Evolutionary conservation across 148 eudicot species (phyloP).

Genomic region (Arctostaphylos glauca): DNA sequence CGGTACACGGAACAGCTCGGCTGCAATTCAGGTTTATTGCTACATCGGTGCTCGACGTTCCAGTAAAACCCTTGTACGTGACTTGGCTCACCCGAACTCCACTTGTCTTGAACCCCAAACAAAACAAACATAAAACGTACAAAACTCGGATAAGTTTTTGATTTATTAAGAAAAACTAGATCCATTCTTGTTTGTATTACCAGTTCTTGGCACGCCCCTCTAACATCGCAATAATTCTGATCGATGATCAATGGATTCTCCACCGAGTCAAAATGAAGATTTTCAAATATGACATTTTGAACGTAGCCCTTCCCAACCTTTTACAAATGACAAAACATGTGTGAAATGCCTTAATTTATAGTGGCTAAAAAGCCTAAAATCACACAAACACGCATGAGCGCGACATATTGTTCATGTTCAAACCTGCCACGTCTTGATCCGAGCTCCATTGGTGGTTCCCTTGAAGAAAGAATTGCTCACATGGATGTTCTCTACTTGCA

Average conservation of each 20-base stretch:
- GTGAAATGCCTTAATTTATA: neutral
- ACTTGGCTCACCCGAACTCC: conserved; percentile 59
- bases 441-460: conserved; percentile 69
- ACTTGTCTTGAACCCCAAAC: conserved; percentile 14
- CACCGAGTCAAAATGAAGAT: conserved; percentile 37
- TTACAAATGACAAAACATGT: neutral
- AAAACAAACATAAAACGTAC: neutral
- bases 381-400: too few species aligned
- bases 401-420: neutral
- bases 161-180: neutral
- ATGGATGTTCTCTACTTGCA: conserved; percentile 44
- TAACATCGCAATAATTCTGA: conserved; percentile 45
- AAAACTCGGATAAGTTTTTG: neutral
- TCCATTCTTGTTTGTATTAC: conserved; percentile 8
- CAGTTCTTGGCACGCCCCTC: conserved; percentile 26
- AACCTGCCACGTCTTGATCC: conserved; percentile 74
- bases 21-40: conserved; percentile 62
- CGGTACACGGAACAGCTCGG: conserved; percentile 33
- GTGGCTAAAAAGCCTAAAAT: neutral
- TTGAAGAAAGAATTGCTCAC: conserved; percentile 40
- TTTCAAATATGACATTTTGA: conserved; percentile 40
- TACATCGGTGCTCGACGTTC: conserved; percentile 42
- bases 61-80: conserved; percentile 32
- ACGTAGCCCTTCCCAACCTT: conserved; percentile 56
- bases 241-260: conserved; percentile 58